Percentiles rank a stretch among this genome's conserved stretches.
phyloP scores from a whole-genome alignment of 352 stramenopile genomes.

The Pythium sp. region DNA sequence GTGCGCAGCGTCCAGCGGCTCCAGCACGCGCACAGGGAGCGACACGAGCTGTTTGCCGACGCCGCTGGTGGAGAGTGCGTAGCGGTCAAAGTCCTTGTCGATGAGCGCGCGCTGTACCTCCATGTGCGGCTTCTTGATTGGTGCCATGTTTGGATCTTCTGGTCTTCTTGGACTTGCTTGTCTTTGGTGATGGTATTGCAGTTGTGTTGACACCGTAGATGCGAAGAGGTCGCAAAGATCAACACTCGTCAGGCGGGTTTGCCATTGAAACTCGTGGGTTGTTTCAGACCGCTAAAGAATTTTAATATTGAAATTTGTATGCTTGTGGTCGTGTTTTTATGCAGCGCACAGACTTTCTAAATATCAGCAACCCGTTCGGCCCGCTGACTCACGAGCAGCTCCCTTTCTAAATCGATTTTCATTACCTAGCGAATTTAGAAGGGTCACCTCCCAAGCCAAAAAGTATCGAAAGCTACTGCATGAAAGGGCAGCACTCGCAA shows the following conservation, averaged over 20 bases:
- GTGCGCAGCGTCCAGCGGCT: slow-evolving; percentile 38
- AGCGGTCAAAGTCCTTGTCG: slow-evolving; percentile 80
- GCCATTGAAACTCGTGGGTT: background rate
- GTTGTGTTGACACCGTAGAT: slow-evolving; percentile 6
- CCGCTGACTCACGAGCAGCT: background rate
- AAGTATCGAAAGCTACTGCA: slow-evolving; percentile 3
- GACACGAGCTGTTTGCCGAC: slow-evolving; percentile 26
- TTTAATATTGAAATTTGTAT: slow-evolving; percentile 1
- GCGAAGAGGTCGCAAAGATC: background rate
- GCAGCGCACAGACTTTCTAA: background rate
- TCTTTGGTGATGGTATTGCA: slow-evolving; percentile 1
- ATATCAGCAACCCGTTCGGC: background rate
- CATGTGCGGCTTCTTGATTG: slow-evolving; percentile 34
- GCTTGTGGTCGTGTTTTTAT: background rate
- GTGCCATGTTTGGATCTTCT: slow-evolving; percentile 5
- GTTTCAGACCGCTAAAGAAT: background rate
- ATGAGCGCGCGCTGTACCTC: slow-evolving; percentile 58
- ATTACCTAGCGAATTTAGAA: background rate
- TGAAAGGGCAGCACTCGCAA: background rate
- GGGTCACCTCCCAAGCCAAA: background rate
- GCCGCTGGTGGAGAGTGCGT: slow-evolving; percentile 48
- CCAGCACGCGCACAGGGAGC: slow-evolving; percentile 34
- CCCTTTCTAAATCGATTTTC: background rate
- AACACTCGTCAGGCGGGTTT: background rate
- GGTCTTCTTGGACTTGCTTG: background rate